Percentiles rank a stretch among this genome's conserved stretches.
Evolutionary conservation across 768 basidiomycete genomes (phyloP).

Genomic region (Dioszegia aurantiaca): DNA sequence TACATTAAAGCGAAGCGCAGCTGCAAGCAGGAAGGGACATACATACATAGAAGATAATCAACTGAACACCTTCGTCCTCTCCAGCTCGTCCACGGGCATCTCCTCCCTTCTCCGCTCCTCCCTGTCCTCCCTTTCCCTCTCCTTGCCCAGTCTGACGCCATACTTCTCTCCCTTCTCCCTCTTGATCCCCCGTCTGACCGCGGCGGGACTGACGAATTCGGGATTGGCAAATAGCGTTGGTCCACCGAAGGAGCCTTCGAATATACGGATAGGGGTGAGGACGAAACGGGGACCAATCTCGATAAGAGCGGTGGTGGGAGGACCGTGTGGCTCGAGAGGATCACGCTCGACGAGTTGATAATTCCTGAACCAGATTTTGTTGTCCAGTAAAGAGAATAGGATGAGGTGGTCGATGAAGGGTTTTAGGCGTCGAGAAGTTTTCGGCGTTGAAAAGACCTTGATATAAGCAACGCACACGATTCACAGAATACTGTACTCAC

Average conservation of each 20-base stretch:
- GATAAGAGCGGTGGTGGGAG: constrained; percentile 79
- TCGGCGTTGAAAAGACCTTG: constrained; percentile 92
- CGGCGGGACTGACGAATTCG: constrained; percentile 88
- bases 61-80: constrained; percentile 77
- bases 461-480: neutral
- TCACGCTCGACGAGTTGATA: constrained; percentile 97
- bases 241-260: constrained; percentile 94
- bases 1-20: no score
- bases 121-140: constrained; percentile 65
- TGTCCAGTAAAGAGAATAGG: constrained; percentile 91
- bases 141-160: constrained; percentile 71
- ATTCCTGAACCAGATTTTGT: constrained; percentile 98
- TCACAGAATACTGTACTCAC: constrained; percentile 29
- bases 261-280: constrained; percentile 92
- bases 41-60: constrained; percentile 57
- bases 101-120: constrained; percentile 61
- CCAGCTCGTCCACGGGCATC: constrained; percentile 71
- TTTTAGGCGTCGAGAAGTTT: constrained; percentile 83
- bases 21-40: neutral
- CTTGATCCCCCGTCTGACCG: constrained; percentile 67
- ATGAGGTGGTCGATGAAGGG: constrained; percentile 98
- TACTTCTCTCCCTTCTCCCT: constrained; percentile 78
- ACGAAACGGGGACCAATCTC: constrained; percentile 99
- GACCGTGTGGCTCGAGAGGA: constrained; percentile 77
- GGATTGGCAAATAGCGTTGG: constrained; percentile 94